Conservation (phyloP, 768 basidiomycete species). For the Hericium rajendrae region DNA sequence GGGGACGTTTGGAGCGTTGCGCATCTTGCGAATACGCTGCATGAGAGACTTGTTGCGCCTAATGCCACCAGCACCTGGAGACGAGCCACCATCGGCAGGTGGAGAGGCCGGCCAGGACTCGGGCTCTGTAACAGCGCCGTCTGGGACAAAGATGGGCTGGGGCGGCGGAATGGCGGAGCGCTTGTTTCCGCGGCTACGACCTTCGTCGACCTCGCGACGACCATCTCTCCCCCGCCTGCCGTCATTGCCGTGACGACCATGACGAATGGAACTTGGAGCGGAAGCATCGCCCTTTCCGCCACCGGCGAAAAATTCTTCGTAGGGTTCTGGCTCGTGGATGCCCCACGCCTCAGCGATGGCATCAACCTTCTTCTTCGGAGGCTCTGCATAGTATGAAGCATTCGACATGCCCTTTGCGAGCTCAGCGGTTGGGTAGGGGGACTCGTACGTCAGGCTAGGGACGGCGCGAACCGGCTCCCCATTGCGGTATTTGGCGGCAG, state of each 20-base stretch:
- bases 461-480: slow-evolving; percentile 2
- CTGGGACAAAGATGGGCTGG: slow-evolving; percentile 64
- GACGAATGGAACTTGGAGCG: slow-evolving; percentile 18
- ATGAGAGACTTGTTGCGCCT: slow-evolving; percentile 78
- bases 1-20: slow-evolving; percentile 77
- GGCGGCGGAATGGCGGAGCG: slow-evolving; percentile 65
- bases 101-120: slow-evolving; percentile 27
- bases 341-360: slow-evolving; percentile 91
- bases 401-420: not conserved
- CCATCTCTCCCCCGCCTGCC: slow-evolving; percentile 36
- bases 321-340: slow-evolving; percentile 86
- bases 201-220: slow-evolving; percentile 38
- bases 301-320: slow-evolving; percentile 82
- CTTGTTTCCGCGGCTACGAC: slow-evolving; percentile 25
- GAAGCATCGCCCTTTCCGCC: slow-evolving; percentile 55
- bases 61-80: slow-evolving; percentile 33
- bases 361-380: slow-evolving; percentile 79
- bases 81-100: slow-evolving; percentile 33
- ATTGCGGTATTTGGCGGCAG: slow-evolving; percentile 24
- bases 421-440: slow-evolving; percentile 40
- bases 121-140: slow-evolving; percentile 13
- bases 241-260: slow-evolving; percentile 8
- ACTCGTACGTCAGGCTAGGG: slow-evolving; percentile 20
- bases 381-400: slow-evolving; percentile 29
- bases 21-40: slow-evolving; percentile 84